Percentiles rank a stretch among this genome's conserved stretches.
Conservation (phyloP, 2,329 filamentous ascomycete genomes). For the Sporothrix brasiliensis region DNA sequence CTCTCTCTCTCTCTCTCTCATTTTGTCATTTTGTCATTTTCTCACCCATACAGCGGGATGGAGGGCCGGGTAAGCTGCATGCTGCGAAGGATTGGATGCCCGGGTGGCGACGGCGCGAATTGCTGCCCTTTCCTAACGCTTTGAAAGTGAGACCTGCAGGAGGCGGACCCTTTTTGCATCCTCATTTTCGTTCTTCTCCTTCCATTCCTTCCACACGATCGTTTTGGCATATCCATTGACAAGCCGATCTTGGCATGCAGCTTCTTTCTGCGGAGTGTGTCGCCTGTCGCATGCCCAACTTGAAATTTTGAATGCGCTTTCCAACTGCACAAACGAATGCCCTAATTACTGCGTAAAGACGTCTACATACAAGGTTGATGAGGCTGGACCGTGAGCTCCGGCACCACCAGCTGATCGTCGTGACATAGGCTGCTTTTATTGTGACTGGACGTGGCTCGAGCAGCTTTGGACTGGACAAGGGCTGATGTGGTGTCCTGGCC, state of each 20-base stretch:
- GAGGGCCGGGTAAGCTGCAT: conserved; percentile 17
- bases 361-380: not conserved
- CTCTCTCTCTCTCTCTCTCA: not conserved
- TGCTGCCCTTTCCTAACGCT: not conserved
- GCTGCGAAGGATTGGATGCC: not conserved
- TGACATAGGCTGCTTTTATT: not conserved
- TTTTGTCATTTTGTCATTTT: not conserved
- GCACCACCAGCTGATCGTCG: conserved; percentile 5
- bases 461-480: too few species aligned
- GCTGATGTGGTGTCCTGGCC: too few species aligned
- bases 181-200: not conserved
- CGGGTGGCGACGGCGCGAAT: not conserved
- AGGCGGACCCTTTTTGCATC: not conserved
- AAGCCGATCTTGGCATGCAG: conserved; percentile 16
- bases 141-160: conserved; percentile 20
- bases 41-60: conserved; percentile 5
- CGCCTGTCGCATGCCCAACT: too few species aligned
- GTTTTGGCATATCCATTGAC: not conserved
- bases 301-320: too few species aligned
- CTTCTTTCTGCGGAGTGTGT: not conserved
- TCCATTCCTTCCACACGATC: not conserved
- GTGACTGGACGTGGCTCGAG: too few species aligned
- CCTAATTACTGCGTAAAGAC: too few species aligned
- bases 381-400: not conserved
- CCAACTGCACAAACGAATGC: too few species aligned